Evolutionary conservation across 768 basidiomycete species (phyloP), one percentile per base, ranked within the genome.

Genomic region (Boletus sp.): DNA sequence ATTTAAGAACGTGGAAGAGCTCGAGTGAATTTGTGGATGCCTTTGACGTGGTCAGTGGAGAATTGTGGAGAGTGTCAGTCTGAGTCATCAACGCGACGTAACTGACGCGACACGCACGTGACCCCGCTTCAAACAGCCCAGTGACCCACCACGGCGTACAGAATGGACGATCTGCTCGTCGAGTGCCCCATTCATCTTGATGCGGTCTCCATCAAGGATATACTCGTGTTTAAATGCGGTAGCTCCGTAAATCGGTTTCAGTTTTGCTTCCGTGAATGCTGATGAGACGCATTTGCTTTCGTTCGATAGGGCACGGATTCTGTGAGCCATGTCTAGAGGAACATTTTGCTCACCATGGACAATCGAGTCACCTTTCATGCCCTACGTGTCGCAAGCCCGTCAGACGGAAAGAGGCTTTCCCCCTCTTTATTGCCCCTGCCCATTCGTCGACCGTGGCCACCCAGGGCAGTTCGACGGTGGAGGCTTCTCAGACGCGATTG

Each of bases 171-270:
- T 44, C 30, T 71, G 7, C 41, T 67, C 12, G 60, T 71, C 47
- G 71, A 73, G 33, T 71, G 70, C 29, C 70, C 71, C 9, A 71
- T 71, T n/a, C 70, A 71, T 35, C 66, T 71, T 4, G 70, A 67
- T 7, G 59, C 62, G 0, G 70, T 71, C 6, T 50, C 62, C 37
- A 61, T 71, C 51, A 66, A 61, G 11, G 61, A 73, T 5, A 57
- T 71, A 44, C 62, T 65, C 50, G 62, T 65, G 8, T 70, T 73
- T 59, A 71, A 53, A 62, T 71, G 70, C 53, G 70, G 70, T 71
- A 65, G 44, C 45, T 59, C 60, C 51, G 28, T 35, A 14, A 54
- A 54, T 54, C 47, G 17, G 18, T 39, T 54, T 54, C 35, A 35
- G 35, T 54, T 33, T 45, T 37, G 12, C n/a, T 44, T 48, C 45